Conservation (phyloP, 352 stramenopile genomes). For the Globisporangium rhizosaccharum region DNA sequence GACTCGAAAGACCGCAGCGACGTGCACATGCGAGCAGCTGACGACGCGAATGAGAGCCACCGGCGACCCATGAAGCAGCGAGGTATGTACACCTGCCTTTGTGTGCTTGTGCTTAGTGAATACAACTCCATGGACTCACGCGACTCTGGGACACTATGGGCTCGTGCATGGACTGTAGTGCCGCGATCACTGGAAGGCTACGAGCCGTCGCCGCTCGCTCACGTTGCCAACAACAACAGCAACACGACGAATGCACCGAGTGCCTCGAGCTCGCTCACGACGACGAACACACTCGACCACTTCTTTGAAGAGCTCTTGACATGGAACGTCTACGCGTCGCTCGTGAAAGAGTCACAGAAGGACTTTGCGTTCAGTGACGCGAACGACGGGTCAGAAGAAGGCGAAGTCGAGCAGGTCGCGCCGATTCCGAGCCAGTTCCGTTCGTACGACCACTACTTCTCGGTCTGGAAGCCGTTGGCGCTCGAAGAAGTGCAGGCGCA, state of each 20-base stretch:
- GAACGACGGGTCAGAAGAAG: slow-evolving; percentile 75
- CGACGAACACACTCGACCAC: slow-evolving; percentile 61
- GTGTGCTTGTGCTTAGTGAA: background rate
- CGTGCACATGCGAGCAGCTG: slow-evolving; percentile 1
- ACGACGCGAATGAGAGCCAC: slow-evolving; percentile 40
- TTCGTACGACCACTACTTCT: slow-evolving; percentile 87
- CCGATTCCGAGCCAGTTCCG: slow-evolving; percentile 80
- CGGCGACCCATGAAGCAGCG: slow-evolving; percentile 66
- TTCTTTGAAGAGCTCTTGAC: slow-evolving; percentile 84
- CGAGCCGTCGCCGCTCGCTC: slow-evolving; percentile 1
- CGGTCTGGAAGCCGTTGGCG: slow-evolving; percentile 82
- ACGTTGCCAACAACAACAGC: background rate
- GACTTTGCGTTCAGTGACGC: slow-evolving; percentile 35
- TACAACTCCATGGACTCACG: background rate
- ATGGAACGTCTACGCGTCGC: slow-evolving; percentile 68
- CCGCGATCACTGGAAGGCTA: slow-evolving; percentile 9
- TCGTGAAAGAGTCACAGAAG: slow-evolving; percentile 54
- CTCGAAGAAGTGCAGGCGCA: slow-evolving; percentile 87
- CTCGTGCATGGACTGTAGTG: slow-evolving; percentile 6
- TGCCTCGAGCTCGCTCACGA: slow-evolving; percentile 9
- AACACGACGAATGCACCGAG: slow-evolving; percentile 10
- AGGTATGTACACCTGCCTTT: slow-evolving; percentile 1
- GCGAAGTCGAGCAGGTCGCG: slow-evolving; percentile 48
- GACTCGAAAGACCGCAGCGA: slow-evolving; percentile 18
- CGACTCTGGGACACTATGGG: background rate